These are phyloP conservation scores for Mimosa bimucronata DNA, from an alignment of 306 rosid genomes.

Conservation along the genomic window DNA sequence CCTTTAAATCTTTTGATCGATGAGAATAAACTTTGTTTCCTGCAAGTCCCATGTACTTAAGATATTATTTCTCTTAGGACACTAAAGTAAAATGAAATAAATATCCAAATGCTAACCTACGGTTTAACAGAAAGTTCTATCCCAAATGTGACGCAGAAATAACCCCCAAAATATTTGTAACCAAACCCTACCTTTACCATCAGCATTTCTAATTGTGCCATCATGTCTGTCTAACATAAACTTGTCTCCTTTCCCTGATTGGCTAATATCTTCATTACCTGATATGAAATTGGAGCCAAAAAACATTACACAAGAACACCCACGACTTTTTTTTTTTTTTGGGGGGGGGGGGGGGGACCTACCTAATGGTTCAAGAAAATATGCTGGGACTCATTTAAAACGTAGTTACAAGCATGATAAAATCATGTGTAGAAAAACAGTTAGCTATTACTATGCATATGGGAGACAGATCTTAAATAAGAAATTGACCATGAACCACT, in stretches of 20 bases:
- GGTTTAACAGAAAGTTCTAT: slow-evolving; percentile 25
- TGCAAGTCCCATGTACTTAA: slow-evolving; percentile 41
- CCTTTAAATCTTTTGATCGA: slow-evolving; percentile 61
- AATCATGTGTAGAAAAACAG: background rate
- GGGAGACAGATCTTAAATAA: slow-evolving; percentile 1
- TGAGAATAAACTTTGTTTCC: slow-evolving; percentile 57
- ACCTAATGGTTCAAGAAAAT: slow-evolving; percentile 24
- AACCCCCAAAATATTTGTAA: background rate
- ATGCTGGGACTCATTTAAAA: background rate
- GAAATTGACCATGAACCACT: slow-evolving; percentile 29
- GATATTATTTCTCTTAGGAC: slow-evolving; percentile 19
- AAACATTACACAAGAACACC: slow-evolving; percentile 25
- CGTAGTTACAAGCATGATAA: background rate
- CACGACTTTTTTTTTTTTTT: too few species aligned
- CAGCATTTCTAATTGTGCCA: slow-evolving; percentile 42
- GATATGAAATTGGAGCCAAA: slow-evolving; percentile 33
- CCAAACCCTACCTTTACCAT: slow-evolving; percentile 51
- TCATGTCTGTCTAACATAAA: slow-evolving; percentile 50
- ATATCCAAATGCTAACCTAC: slow-evolving; percentile 24
- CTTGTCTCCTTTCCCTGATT: slow-evolving; percentile 50
- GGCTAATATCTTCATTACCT: slow-evolving; percentile 58
- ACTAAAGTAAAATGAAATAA: slow-evolving; percentile 10
- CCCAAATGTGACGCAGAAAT: background rate
- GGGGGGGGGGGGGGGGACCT: background rate
- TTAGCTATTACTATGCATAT: background rate